A percentile compares a stretch with the other conserved stretches of the same genome.
Conservation (phyloP, 1,284 basidiomycete species). For the Omphalotus olearius region DNA sequence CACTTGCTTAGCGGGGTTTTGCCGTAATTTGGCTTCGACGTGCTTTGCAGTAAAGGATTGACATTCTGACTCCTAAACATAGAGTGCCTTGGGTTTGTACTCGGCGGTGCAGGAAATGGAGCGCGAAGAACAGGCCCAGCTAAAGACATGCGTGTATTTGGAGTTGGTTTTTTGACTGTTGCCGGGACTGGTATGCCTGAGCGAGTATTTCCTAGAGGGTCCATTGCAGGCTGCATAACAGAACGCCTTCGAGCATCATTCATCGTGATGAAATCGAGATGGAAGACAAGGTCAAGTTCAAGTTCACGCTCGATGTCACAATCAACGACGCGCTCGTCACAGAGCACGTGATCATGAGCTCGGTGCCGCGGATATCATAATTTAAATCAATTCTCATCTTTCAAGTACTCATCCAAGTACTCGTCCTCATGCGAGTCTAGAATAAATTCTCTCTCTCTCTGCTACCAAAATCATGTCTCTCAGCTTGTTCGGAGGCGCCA, state of each 20-base stretch:
- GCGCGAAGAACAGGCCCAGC: slow-evolving; percentile 61
- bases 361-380: neutral
- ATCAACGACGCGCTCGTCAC: slow-evolving; percentile 3
- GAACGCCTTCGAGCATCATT: slow-evolving; percentile 50
- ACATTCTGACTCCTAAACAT: slow-evolving; percentile 61
- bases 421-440: no score
- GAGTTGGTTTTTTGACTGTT: slow-evolving; percentile 59
- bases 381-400: neutral
- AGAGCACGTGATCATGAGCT: neutral
- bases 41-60: slow-evolving; percentile 67
- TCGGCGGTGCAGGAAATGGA: slow-evolving; percentile 43
- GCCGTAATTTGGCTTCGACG: slow-evolving; percentile 61
- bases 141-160: slow-evolving; percentile 60
- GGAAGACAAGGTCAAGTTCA: neutral
- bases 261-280: neutral
- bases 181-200: slow-evolving; percentile 56
- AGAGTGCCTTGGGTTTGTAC: slow-evolving; percentile 60
- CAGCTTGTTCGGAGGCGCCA: slow-evolving; percentile 78
- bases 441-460: neutral
- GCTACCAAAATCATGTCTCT: slow-evolving; percentile 10
- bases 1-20: slow-evolving; percentile 73
- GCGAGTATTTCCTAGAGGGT: slow-evolving; percentile 48
- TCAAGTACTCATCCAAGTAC: neutral
- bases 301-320: neutral
- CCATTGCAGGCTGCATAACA: slow-evolving; percentile 49